A percentile compares a stretch with the other conserved stretches of the same genome.
Evolutionary conservation across 169 alveolate species (phyloP).

Genomic region (Eimeria necatrix): DNA sequence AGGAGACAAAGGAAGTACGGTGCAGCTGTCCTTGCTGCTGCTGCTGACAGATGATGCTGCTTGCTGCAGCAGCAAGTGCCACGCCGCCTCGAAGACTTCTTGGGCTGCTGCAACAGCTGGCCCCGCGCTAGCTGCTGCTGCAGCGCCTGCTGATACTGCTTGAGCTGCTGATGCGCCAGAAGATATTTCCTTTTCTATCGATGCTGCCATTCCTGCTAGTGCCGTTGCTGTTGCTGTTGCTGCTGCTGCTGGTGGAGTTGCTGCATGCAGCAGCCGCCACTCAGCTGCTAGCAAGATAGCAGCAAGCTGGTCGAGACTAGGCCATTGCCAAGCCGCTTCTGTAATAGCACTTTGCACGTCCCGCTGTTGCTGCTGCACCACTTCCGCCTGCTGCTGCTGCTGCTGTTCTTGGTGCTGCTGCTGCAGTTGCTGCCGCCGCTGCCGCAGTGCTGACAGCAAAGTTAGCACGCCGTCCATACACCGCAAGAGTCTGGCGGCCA

Average conservation of each 20-base stretch:
- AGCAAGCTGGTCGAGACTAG: background rate
- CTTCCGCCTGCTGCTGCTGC: constrained; percentile 7
- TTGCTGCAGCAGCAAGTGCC: constrained; percentile 19
- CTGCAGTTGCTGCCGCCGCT: constrained; percentile 13
- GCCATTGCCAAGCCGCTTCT: constrained; percentile 12
- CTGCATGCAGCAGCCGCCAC: constrained; percentile 36
- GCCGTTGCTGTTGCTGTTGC: background rate
- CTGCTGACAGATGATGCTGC: background rate
- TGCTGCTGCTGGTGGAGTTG: background rate
- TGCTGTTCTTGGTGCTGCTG: background rate
- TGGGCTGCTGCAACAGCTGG: background rate
- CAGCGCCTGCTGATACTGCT: background rate
- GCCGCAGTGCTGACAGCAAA: background rate
- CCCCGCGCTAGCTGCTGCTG: background rate
- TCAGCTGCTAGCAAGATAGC: constrained; percentile 31
- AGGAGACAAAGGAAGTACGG: background rate
- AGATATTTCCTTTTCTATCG: background rate
- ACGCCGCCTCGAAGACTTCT: background rate
- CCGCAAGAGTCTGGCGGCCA: background rate
- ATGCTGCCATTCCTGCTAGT: background rate
- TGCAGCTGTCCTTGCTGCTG: background rate
- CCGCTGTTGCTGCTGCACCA: background rate
- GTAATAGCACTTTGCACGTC: background rate
- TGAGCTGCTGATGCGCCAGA: background rate
- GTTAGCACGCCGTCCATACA: constrained; percentile 1